Evolutionary conservation across 2,329 filamentous ascomycete species (phyloP).

Genomic region (Cladophialophora carrionii): DNA sequence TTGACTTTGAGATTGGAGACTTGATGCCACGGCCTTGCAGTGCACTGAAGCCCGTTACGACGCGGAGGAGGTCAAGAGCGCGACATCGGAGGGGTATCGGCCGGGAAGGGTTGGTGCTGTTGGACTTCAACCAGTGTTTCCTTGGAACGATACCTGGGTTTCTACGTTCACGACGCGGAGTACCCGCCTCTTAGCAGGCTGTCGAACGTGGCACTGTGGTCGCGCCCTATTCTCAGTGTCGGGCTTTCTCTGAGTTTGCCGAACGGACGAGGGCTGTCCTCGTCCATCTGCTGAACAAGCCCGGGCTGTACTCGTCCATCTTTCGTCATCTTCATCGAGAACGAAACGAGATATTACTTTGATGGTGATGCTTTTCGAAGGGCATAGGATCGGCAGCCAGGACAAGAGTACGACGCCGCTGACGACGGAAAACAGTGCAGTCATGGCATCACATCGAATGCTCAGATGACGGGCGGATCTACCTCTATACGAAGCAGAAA

Average conservation of each 20-base stretch:
- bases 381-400: background rate
- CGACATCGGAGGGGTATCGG: background rate
- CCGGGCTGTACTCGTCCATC: background rate
- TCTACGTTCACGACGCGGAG: background rate
- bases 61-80: background rate
- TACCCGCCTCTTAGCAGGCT: background rate
- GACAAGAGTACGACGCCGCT: background rate
- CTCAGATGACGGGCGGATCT: background rate
- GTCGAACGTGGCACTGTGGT: background rate
- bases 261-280: background rate
- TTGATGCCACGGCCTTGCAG: constrained; percentile 20
- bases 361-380: background rate
- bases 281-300: no score
- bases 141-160: background rate
- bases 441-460: background rate
- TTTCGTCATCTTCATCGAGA: background rate
- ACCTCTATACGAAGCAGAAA: no score
- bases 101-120: background rate
- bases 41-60: background rate
- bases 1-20: constrained; percentile 55
- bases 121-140: background rate
- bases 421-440: background rate
- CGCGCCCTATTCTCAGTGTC: background rate
- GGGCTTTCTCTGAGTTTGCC: background rate
- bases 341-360: background rate